Evolutionary conservation across 2,329 filamentous ascomycete species (phyloP), one percentile per base, ranked within the genome.

Genomic region (Fusarium oligoseptatum): DNA sequence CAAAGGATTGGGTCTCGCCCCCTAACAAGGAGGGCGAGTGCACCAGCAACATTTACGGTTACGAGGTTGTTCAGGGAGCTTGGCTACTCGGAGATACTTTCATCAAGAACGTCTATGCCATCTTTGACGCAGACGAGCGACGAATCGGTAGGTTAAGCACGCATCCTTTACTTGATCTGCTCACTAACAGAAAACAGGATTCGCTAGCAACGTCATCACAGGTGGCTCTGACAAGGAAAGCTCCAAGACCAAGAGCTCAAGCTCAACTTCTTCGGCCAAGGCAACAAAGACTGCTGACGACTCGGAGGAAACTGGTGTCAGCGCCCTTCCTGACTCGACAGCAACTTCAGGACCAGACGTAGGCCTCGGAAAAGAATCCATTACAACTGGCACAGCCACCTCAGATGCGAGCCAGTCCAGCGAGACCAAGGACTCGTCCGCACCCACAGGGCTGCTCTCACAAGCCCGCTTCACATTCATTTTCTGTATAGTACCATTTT

Each of bases 31-130:
- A 83, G n/a, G 87, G 86, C 32, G 81, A 81, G 32, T 93, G 91
- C 79, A 88, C 90, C 20, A 95, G 93, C 81, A 95, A 94, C 77
- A 89, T 97, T 39, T 92, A 95, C 63, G 93, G 93, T 2, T 87
- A 91, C 29, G 89, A 92, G 79, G 90, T 94, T 15, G 91, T 94
- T 56, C 83, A 87, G 1, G 87, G 85, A 76, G 77, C 91, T 32
- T 97, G 95, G 94, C 86, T 98, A n/a, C 83, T 97, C 1, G 95
- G 95, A 2, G 95, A 95, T 75, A 90, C 93, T 1, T 97, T 97
- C 77, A 84, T 98, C 71, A 97, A 97, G 85, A 97, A 97, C 76
- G 95, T 97, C 17, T 97, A 97, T 80, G 87, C 91, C 2, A 92
- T 97, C 27, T 97, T 97, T 80, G 95, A 98, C 81, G 90, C 90